phyloP scores from a whole-genome alignment of 176 grass and related monocot genomes.

The Secale cereale region DNA sequence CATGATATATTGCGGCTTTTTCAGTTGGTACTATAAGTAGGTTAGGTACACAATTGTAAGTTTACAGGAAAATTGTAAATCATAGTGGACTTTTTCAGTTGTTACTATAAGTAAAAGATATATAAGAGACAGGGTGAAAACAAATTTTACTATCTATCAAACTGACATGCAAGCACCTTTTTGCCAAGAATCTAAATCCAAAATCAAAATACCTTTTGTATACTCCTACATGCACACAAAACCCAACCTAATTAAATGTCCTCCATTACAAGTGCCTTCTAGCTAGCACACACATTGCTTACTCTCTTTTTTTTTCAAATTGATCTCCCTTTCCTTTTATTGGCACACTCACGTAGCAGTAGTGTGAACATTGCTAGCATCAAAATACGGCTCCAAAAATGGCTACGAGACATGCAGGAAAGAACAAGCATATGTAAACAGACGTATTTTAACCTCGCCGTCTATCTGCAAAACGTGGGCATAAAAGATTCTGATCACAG shows the following conservation, averaged over 20 bases:
- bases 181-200: not conserved
- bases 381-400: constrained; percentile 27
- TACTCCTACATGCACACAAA: not conserved
- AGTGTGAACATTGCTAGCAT: constrained; percentile 18
- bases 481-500: constrained; percentile 43
- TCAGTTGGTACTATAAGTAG: too few species aligned
- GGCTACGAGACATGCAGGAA: constrained; percentile 50
- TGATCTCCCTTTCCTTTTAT: not conserved
- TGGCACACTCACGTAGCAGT: not conserved
- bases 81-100: not conserved
- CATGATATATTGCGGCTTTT: not conserved
- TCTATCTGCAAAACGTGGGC: constrained; percentile 5
- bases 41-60: too few species aligned
- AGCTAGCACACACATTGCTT: not conserved
- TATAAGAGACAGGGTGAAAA: not conserved
- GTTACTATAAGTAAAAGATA: not conserved
- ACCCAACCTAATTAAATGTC: not conserved
- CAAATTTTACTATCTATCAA: not conserved
- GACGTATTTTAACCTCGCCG: constrained; percentile 22
- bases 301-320: not conserved
- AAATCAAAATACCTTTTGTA: not conserved
- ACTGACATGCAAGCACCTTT: not conserved
- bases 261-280: not conserved
- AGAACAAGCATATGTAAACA: constrained; percentile 37
- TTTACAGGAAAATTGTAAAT: not conserved